Conservation (phyloP, 306 rosid species). For the Glycine soja region DNA sequence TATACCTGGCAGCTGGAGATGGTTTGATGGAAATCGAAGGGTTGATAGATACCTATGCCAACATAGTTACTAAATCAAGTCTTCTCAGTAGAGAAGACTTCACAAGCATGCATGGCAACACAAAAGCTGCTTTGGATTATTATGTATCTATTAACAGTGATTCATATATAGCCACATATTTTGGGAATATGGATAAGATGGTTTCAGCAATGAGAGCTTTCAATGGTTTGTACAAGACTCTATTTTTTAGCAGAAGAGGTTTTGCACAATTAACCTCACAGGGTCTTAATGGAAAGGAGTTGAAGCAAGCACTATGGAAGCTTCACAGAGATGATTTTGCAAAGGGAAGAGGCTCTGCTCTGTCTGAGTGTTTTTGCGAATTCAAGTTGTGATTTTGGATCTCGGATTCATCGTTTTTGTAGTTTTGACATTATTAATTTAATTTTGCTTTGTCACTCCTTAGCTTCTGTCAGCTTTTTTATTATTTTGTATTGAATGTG, state of each 20-base stretch:
- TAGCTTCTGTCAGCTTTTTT: slow-evolving; percentile 9
- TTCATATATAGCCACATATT: slow-evolving; percentile 83
- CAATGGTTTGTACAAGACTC: slow-evolving; percentile 72
- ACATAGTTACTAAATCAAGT: slow-evolving; percentile 77
- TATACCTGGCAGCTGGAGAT: slow-evolving; percentile 94
- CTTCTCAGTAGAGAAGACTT: slow-evolving; percentile 83
- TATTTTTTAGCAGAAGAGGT: slow-evolving; percentile 79
- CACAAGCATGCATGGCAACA: slow-evolving; percentile 91
- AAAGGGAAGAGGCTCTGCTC: slow-evolving; percentile 82
- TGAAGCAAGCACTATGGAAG: slow-evolving; percentile 72
- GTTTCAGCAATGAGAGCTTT: slow-evolving; percentile 92
- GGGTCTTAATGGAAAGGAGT: slow-evolving; percentile 67
- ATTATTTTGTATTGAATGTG: slow-evolving; percentile 24
- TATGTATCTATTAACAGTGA: slow-evolving; percentile 87
- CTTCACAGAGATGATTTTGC: slow-evolving; percentile 76
- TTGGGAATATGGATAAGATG: slow-evolving; percentile 99
- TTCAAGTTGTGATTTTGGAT: slow-evolving; percentile 67
- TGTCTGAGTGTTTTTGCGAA: slow-evolving; percentile 88
- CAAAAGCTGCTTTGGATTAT: slow-evolving; percentile 96
- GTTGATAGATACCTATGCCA: slow-evolving; percentile 62
- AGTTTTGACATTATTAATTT: slow-evolving; percentile 11
- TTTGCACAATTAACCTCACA: slow-evolving; percentile 71
- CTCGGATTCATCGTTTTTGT: slow-evolving; percentile 11
- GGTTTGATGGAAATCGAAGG: slow-evolving; percentile 92
- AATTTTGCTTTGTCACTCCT: not conserved